These are phyloP conservation scores for Suhomyces guaymorum DNA, from an alignment of 1,139 yeast species.

Conservation along the genomic window DNA sequence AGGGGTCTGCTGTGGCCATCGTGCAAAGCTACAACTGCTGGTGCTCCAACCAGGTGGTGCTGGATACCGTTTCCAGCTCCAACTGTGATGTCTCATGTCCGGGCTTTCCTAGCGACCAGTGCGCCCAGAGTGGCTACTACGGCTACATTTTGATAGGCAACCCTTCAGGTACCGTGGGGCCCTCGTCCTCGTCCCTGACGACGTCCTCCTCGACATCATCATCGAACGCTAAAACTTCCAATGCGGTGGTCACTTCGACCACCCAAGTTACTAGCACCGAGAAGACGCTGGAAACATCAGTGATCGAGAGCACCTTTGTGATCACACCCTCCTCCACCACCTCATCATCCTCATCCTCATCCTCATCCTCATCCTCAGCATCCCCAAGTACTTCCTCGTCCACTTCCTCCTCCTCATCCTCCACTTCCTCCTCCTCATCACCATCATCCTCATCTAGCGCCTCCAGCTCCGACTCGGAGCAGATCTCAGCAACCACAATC, in stretches of 20 bases:
- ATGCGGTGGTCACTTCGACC: slow-evolving; percentile 8
- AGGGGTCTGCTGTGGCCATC: slow-evolving; percentile 57
- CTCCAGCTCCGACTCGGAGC: slow-evolving; percentile 13
- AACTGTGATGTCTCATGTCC: slow-evolving; percentile 56
- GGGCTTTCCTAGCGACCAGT: slow-evolving; percentile 38
- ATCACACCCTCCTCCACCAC: slow-evolving; percentile 8
- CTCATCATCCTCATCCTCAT: slow-evolving; percentile 18
- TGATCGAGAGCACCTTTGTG: slow-evolving; percentile 8
- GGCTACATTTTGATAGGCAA: slow-evolving; percentile 37
- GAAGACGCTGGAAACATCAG: slow-evolving; percentile 6
- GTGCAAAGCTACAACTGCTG: slow-evolving; percentile 55
- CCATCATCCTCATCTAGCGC: slow-evolving; percentile 19
- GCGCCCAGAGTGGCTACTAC: slow-evolving; percentile 35
- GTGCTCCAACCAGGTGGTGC: slow-evolving; percentile 60
- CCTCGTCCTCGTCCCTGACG: slow-evolving; percentile 11
- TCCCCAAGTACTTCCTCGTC: slow-evolving; percentile 18
- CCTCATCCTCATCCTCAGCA: slow-evolving; percentile 8
- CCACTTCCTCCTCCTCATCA: slow-evolving; percentile 5
- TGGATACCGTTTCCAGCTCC: slow-evolving; percentile 27
- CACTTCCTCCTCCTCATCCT: slow-evolving; percentile 19
- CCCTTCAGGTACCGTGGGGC: slow-evolving; percentile 15
- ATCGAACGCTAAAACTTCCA: background rate
- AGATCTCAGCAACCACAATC: slow-evolving; percentile 20
- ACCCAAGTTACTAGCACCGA: slow-evolving; percentile 11
- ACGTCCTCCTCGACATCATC: slow-evolving; percentile 7